A percentile compares a stretch with the other conserved stretches of the same genome.
These are phyloP conservation scores for Fusarium vanettenii DNA, from an alignment of 2,329 filamentous ascomycete species.

Conservation along the genomic window DNA sequence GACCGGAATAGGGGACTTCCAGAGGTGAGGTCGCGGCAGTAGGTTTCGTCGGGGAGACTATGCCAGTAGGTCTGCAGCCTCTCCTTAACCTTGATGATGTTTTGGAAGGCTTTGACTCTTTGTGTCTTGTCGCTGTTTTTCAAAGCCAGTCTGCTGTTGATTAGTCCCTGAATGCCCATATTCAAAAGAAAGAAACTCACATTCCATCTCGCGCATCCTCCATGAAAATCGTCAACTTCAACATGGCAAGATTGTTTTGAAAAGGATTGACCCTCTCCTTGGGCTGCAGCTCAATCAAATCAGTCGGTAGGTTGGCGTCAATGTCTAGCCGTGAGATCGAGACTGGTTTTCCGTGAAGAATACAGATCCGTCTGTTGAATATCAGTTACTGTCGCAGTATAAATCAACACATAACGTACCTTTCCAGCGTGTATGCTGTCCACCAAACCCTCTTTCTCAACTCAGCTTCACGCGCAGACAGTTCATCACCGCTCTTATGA, in stretches of 20 bases:
- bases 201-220: slow-evolving; percentile 35
- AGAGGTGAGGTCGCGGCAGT: slow-evolving; percentile 32
- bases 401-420: slow-evolving; percentile 1
- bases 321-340: slow-evolving; percentile 30
- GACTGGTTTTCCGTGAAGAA: slow-evolving; percentile 33
- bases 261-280: slow-evolving; percentile 30
- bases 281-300: slow-evolving; percentile 25
- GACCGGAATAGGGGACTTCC: slow-evolving; percentile 35
- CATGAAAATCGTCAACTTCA: slow-evolving; percentile 35
- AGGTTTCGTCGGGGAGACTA: slow-evolving; percentile 25
- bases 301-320: slow-evolving; percentile 13
- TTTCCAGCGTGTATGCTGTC: slow-evolving; percentile 37
- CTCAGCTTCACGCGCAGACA: slow-evolving; percentile 1
- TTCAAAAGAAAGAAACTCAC: not conserved
- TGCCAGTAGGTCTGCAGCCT: slow-evolving; percentile 23
- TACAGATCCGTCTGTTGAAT: slow-evolving; percentile 24
- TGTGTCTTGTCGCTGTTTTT: slow-evolving; percentile 16
- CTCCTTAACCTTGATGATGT: slow-evolving; percentile 16
- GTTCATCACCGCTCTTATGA: not conserved
- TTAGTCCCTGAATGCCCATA: not conserved
- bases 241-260: slow-evolving; percentile 29
- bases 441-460: slow-evolving; percentile 39
- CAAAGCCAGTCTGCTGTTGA: slow-evolving; percentile 2
- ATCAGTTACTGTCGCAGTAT: not conserved
- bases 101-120: not conserved